Percentiles rank a stretch among this genome's conserved stretches.
Conservation (phyloP, 768 basidiomycete species). For the Xerocomellus amylosporus region DNA sequence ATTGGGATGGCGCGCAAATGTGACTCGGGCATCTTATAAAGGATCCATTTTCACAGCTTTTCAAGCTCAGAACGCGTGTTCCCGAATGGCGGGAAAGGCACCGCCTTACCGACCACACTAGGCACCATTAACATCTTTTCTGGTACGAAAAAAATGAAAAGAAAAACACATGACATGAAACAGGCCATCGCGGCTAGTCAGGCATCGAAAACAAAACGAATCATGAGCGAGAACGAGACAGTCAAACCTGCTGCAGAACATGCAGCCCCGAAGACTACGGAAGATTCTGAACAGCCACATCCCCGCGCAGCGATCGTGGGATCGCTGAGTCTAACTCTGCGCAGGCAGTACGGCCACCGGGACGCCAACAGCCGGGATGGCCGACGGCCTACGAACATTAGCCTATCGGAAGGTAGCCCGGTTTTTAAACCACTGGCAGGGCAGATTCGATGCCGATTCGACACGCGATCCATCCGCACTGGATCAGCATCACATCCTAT, state of each 20-base stretch:
- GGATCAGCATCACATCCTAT: too few species aligned
- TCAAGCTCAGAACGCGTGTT: conserved; percentile 36
- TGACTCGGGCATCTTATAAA: conserved; percentile 36
- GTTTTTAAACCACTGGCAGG: too few species aligned
- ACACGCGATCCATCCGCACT: neutral
- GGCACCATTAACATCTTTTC: neutral
- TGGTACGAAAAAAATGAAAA: neutral
- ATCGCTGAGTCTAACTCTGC: conserved; percentile 4
- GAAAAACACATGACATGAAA: neutral
- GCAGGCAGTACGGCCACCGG: conserved; percentile 3
- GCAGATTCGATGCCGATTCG: neutral
- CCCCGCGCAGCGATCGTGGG: conserved; percentile 4
- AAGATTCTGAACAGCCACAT: conserved; percentile 1
- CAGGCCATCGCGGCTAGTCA: neutral
- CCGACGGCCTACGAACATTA: conserved; percentile 12
- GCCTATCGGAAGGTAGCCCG: conserved; percentile 10
- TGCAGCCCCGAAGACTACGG: conserved; percentile 19
- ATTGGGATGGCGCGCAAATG: neutral
- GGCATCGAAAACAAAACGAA: neutral
- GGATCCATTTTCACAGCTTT: conserved; percentile 29
- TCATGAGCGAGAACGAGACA: neutral
- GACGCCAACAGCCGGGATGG: neutral
- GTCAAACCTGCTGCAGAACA: neutral
- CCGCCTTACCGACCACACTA: conserved; percentile 15
- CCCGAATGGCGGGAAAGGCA: conserved; percentile 20